Evolutionary conservation across 768 basidiomycete genomes (phyloP), one percentile per base, ranked within the genome.

Genomic region (Scleroderma citrinum): DNA sequence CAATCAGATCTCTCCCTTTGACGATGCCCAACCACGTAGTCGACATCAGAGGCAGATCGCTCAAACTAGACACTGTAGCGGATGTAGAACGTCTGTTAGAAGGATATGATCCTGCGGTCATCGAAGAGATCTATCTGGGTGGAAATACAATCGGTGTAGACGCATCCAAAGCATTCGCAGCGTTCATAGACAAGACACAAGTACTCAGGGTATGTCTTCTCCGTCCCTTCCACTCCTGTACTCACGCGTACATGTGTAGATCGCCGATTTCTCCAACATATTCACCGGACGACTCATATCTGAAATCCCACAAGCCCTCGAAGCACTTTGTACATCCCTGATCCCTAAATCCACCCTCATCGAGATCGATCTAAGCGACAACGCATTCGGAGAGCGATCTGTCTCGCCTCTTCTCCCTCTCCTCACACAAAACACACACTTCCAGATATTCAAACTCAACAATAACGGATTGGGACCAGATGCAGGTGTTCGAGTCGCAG

Each of bases 401-500:
- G 93, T 93, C 20, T 91, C 93, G 56, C 91, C 93, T 38, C 86
- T 98, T 69, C 92, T 93, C 44, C 83, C 84, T 16, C 88, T 95
- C 75, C 82, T 95, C 60, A 81, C 83, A 26, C 71, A 83, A 52
- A 94, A 95, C 26, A 29, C 8, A 65, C 83, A 83, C 50, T 78
- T 76, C 55, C 80, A 85, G 61, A 76, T 90, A 48, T 80, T 99
- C 61, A 86, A 85, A 59, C 80, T 98, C 53, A 95, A 92, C 71
- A 99, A 98, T 74, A 97, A 98, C 66, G 95, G 95, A 20, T 81
- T 99, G 16, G 95, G 95, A 10, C 88, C 91, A 13, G 83, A 81
- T 16, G 96, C 92, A 23, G 96, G 96, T 36, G 71, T 71, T 11
- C 81, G 87, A 62, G 81, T 99, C 56, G 91, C 96, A 44, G 76